These are phyloP conservation scores for Sporothrix brasiliensis DNA, from an alignment of 2,329 filamentous ascomycete species.

Conservation along the genomic window DNA sequence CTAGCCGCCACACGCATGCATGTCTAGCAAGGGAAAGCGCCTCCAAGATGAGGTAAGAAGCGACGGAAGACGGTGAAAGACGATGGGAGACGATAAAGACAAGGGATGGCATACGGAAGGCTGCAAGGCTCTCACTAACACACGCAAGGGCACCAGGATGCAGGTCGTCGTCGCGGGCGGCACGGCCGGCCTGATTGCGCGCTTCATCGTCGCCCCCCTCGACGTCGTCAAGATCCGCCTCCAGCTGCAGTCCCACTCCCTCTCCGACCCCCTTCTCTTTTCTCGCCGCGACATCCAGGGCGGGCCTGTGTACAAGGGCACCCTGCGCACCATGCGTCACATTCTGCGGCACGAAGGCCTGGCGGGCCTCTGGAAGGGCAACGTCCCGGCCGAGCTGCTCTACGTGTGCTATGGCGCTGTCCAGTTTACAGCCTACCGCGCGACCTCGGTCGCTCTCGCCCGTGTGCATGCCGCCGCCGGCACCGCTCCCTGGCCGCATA, in stretches of 20 bases:
- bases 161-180: slow-evolving; percentile 62
- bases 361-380: slow-evolving; percentile 93
- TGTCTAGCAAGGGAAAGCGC: slow-evolving; percentile 50
- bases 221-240: slow-evolving; percentile 98
- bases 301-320: slow-evolving; percentile 69
- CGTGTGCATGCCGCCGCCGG: slow-evolving; percentile 44
- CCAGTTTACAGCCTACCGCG: slow-evolving; percentile 89
- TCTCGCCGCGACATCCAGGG: slow-evolving; percentile 55
- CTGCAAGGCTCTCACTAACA: background rate
- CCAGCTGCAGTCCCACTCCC: slow-evolving; percentile 86
- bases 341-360: slow-evolving; percentile 83
- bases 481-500: slow-evolving; percentile 61
- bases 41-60: slow-evolving; percentile 62
- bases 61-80: background rate
- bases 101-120: too few species aligned
- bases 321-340: slow-evolving; percentile 70
- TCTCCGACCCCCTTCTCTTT: slow-evolving; percentile 71
- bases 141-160: slow-evolving; percentile 57
- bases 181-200: slow-evolving; percentile 81
- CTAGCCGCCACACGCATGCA: slow-evolving; percentile 44
- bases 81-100: background rate
- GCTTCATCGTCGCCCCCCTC: slow-evolving; percentile 91
- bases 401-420: slow-evolving; percentile 88
- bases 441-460: slow-evolving; percentile 68
- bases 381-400: slow-evolving; percentile 90